Evolutionary conservation across 345 rosid genomes (phyloP), one percentile per base, ranked within the genome.

Genomic region (Eucalyptus lansdowneana): DNA sequence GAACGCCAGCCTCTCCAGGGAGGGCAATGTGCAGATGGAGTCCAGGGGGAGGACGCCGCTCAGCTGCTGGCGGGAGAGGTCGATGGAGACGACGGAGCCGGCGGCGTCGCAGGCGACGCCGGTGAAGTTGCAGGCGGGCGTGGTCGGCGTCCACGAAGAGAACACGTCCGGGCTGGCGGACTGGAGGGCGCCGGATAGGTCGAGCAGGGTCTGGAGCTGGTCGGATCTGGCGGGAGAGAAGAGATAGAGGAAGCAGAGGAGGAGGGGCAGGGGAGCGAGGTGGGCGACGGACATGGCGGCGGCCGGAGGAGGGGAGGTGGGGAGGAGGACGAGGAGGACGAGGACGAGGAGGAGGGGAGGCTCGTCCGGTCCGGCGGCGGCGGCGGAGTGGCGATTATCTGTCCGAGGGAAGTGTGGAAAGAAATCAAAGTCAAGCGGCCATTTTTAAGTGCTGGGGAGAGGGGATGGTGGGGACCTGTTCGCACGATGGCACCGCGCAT

Each of bases 41-140:
- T 53, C 90, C 42, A 90, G 47, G 27, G 88, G 90, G 44, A 88
- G 81, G 65, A 56, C 87, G 37, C 93, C 95, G 9, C 56, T 88
- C 69, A 93, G 89, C 34, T 81, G 87, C 50, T 88, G 92, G 31
- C 87, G 21, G 7, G 94, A 90, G 5, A 93, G 92, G 88, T 93
- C 93, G 45, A 93, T 91, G 88, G 90, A 91, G 31, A 45, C 37
- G 89, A 92, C 94, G 5, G 93, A 89, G 83, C 90, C 88, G 10
- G 9, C 45, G 8, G 88, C 60, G 49, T 88, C 87, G 67, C 94
- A 93, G 40, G 92, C 89, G 80, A 93, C 88, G 86, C 94, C 94
- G 14, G 76, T 31, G 91, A 93, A 93, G 24, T 65, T 60, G 89
- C 94, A 92, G 12, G 88, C 4, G 34, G 87, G 76, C 80, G 31